Evolutionary conservation across 83 land plant species (phyloP), one percentile per base, ranked within the genome.

Genomic region (Picea engelmannii): DNA sequence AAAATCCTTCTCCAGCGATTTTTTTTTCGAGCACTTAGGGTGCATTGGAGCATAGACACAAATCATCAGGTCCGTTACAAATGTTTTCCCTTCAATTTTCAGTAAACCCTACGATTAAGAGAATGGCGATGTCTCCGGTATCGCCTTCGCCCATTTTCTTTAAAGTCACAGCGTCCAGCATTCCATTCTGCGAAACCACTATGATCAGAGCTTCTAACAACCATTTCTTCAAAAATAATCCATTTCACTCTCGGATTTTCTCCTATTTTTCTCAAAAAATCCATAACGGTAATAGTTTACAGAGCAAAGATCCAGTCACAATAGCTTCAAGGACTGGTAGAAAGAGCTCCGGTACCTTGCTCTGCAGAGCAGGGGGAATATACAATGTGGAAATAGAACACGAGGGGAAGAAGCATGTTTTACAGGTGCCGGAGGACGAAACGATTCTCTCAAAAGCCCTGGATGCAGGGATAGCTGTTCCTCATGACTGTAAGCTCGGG

Each of bases 401-500:
- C 81, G 87, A 88, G 78, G 95, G 95, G 15, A 27, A 84, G 78
- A 83, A 76, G 24, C 88, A 88, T 42, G 86, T 84, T 70, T 80
- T 96, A 42, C 86, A 93, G 67, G 99, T 96, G 16, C 93, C 83
- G 4, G 87, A 85, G 35, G 96, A 92, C 62, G 99, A 96, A 92
- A 92, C 85, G 23, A 92, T 96, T 1, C 86, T 96, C n/a, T 59
- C 80, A 68, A 88, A 83, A 83, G 99, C 98, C 25, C 77, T 96
- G 79, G 98, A 92, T 44, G 87, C 82, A 15, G 99, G 98, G 18
- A 24, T 96, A 70, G 70, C 65, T n/a, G 90, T 96, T 38, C 95
- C 99, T 6, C 92, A 96, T 79, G 99, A 96, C 81, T 96, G 99
- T 85, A 89, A 93, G 85, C 93, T 96, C 31, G 99, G 99, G 15